Base-by-base conservation (phyloP, 2,329 filamentous ascomycete genomes). In the Aspergillus flavus region DNA sequence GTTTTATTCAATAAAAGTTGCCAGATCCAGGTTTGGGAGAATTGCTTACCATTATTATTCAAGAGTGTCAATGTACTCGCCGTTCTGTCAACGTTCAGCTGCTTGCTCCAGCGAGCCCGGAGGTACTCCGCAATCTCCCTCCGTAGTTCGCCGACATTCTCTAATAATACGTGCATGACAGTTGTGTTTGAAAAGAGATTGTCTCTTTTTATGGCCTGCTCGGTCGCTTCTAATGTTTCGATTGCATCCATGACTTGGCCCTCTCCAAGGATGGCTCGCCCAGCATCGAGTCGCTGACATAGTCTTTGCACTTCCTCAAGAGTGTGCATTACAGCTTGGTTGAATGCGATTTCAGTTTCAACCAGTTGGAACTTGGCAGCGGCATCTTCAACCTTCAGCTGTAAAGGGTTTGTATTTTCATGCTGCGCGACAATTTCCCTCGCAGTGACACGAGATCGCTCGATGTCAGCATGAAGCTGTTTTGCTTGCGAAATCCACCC, bases 401-500 rank as follows among this genome's bases (percentile, higher is more conserved):
- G 83, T 28, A 92, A 81, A 48, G 83, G 81, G 64, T 88, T 87
- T 14, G 89, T 88, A 32, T 84, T 86, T 72, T 94, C 90, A 58
- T 93, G 89, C 71, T 93, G 87, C 52, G 89, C 86, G 6, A 94
- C 86, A 63, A 98, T 96, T 62, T 93, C 89, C 72, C 89, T 89
- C 26, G 94, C 93, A 41, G 93, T 89, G 19, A 87, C 85, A 71
- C 92, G 90, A 28, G 93, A 94, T 54, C 87, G 86, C 71, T 92
- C 87, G 68, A 97, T 94, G 73, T 97, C 94, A 65, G 89, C 86
- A 76, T 96, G 92, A 9, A 97, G 86, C 58, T 89, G 87, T 77
- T 92, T 92, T 55, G 94, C 93, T 76, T 95, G 92, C 58, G 84
- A 81, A 61, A 96, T 91, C 94, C 94, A 98, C 58, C 89, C 86